Evolutionary conservation across 2,329 filamentous ascomycete genomes (phyloP).

Genomic region (Pestalotiopsis sp.): DNA sequence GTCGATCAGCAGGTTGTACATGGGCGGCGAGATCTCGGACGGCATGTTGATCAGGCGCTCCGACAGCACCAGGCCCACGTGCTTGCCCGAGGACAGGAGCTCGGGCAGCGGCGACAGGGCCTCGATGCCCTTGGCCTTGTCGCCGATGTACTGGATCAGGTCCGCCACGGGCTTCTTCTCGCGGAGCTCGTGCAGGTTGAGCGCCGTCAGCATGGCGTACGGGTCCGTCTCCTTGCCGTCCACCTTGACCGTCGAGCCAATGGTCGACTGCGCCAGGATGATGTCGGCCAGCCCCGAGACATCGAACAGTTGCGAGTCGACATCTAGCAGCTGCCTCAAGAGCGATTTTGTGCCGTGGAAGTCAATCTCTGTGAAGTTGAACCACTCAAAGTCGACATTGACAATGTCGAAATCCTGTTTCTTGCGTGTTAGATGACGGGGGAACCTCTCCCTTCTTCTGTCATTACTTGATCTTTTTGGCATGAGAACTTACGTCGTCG

Average conservation of each 20-base stretch:
- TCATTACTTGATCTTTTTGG: background rate
- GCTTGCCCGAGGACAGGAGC: conserved; percentile 60
- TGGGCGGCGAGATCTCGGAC: conserved; percentile 86
- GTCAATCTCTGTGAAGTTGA: conserved; percentile 88
- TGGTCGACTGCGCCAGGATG: conserved; percentile 81
- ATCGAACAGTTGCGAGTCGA: conserved; percentile 83
- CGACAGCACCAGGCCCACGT: conserved; percentile 85
- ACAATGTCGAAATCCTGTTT: conserved; percentile 84
- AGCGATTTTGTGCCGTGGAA: conserved; percentile 94
- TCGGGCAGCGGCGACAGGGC: conserved; percentile 59
- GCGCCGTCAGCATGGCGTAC: conserved; percentile 86
- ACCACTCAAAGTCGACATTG: conserved; percentile 98
- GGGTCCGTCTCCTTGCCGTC: conserved; percentile 92
- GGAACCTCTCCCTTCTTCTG: background rate
- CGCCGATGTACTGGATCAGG: conserved; percentile 71
- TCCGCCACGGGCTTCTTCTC: conserved; percentile 73
- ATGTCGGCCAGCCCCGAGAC: conserved; percentile 85
- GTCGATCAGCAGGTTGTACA: conserved; percentile 93
- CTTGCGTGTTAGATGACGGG: conserved; percentile 19
- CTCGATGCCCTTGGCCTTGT: conserved; percentile 55
- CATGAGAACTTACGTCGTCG: conserved; percentile 46
- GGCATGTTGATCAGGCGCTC: conserved; percentile 97
- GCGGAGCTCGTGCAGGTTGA: conserved; percentile 81
- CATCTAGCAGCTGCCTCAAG: conserved; percentile 88
- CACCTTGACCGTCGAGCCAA: conserved; percentile 96